A percentile compares a stretch with the other conserved stretches of the same genome.
These are phyloP conservation scores for Naganishia onofrii DNA, from an alignment of 768 basidiomycete species.

Conservation along the genomic window DNA sequence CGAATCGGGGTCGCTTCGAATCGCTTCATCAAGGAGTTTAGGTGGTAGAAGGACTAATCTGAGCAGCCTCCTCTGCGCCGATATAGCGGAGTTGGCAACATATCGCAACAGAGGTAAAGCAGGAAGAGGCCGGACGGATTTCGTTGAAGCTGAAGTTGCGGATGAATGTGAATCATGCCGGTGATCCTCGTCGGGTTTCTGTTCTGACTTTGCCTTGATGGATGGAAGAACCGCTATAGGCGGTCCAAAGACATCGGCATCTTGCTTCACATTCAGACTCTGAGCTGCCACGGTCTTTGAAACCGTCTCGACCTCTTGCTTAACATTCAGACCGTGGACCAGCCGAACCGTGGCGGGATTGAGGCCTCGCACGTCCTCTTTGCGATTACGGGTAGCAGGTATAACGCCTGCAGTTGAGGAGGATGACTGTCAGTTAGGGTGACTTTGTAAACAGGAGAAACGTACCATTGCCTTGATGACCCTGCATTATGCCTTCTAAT, in stretches of 20 bases:
- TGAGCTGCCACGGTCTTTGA: neutral
- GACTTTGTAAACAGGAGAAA: no score
- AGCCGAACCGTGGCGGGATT: neutral
- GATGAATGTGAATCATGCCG: neutral
- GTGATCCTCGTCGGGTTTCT: neutral
- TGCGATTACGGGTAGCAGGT: neutral
- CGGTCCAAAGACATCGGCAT: neutral
- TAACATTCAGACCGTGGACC: neutral
- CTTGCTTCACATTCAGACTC: neutral
- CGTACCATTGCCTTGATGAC: no score
- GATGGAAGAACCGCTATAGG: neutral
- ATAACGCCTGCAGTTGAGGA: neutral
- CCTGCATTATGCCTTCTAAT: no score
- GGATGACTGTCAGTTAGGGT: neutral
- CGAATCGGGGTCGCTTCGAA: slow-evolving; percentile 20
- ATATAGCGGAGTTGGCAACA: slow-evolving; percentile 6
- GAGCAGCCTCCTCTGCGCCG: slow-evolving; percentile 18
- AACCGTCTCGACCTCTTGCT: neutral
- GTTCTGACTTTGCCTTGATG: neutral
- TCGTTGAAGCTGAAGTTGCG: neutral
- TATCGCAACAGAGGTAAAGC: slow-evolving; percentile 25
- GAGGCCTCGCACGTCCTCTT: neutral
- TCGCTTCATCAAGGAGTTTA: slow-evolving; percentile 11
- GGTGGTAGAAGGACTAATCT: slow-evolving; percentile 19
- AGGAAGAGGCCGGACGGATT: slow-evolving; percentile 1